Evolutionary conservation across 2,329 filamentous ascomycete genomes (phyloP).

Genomic region (Fusarium anguioides): DNA sequence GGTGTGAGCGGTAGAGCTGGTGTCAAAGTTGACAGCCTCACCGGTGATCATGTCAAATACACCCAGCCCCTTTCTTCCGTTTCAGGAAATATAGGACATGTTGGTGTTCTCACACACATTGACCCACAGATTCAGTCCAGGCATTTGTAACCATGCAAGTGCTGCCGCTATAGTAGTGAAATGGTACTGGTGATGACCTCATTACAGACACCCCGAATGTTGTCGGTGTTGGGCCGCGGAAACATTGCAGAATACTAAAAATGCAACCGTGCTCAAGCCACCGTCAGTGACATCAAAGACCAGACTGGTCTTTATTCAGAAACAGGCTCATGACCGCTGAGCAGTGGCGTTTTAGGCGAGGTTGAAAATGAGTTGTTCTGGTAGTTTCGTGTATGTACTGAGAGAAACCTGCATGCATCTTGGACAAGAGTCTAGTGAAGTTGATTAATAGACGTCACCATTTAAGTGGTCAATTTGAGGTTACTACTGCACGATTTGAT

Average conservation of each 20-base stretch:
- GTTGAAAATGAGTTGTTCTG: background rate
- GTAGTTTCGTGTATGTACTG: background rate
- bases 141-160: background rate
- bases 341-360: conserved; percentile 3
- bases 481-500: conserved; percentile 25
- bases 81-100: conserved; percentile 3
- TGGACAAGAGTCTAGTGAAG: background rate
- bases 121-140: conserved; percentile 11
- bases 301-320: background rate
- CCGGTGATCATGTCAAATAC: background rate
- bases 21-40: conserved; percentile 28
- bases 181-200: conserved; percentile 31
- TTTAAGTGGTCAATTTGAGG: background rate
- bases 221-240: conserved; percentile 24
- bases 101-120: background rate
- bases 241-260: background rate
- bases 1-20: conserved; percentile 19
- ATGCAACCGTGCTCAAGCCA: conserved; percentile 13
- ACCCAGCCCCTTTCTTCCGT: conserved; percentile 5
- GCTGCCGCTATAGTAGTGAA: background rate
- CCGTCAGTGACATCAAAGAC: conserved; percentile 5
- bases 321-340: background rate
- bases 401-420: conserved; percentile 7
- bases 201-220: conserved; percentile 6
- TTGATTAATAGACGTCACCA: background rate